Evolutionary conservation across 495 filamentous ascomycete genomes (phyloP), one percentile per base, ranked within the genome.

Genomic region (Astrocystis sublimbata): DNA sequence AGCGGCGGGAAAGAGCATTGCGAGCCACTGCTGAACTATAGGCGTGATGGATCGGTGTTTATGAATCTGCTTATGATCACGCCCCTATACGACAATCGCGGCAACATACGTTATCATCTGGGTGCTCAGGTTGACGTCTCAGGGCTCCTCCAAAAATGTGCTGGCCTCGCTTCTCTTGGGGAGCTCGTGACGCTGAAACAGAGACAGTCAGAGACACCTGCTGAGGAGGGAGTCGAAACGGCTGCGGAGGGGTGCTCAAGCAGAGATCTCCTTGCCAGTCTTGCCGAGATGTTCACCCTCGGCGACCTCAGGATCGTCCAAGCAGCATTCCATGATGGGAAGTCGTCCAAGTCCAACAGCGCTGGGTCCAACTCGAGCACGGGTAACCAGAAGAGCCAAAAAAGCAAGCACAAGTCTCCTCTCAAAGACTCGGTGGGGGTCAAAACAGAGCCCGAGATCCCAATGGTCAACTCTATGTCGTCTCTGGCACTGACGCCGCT

Each of bases 11-110:
- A 84, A 45, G 87, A 89, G 63, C 82, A 88, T 46, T 88, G 81
- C 51, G 89, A 91, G 62, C 78, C 86, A 0, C 76, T 91, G 12
- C 74, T 91, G 0, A 89, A 91, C 67, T 91, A 91, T 64, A 75
- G 84, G 38, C 73, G 85, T 54, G 86, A 88, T 61, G 86, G 86
- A 5, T 85, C 83, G 0, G 86, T 84, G 0, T 90, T 90, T 69
- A 86, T 89, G 82, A 90, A 89, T 62, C 76, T 90, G 3, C 72
- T 88, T 17, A 85, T 88, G 79, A 79, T 80, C 36, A 81, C 86
- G 1, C 86, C 86, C 15, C 75, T 89, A 1, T 78, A 81, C 56
- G 86, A 89, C 63, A 87, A 79, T 63, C 78, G 78, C 58, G 86
- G 86, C 31, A 73, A 73, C 0, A 75, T 85, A 15, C 74, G 81